Base-by-base conservation (phyloP, 192 early-diverging fungal genomes). In the Coemansia sp. region DNA sequence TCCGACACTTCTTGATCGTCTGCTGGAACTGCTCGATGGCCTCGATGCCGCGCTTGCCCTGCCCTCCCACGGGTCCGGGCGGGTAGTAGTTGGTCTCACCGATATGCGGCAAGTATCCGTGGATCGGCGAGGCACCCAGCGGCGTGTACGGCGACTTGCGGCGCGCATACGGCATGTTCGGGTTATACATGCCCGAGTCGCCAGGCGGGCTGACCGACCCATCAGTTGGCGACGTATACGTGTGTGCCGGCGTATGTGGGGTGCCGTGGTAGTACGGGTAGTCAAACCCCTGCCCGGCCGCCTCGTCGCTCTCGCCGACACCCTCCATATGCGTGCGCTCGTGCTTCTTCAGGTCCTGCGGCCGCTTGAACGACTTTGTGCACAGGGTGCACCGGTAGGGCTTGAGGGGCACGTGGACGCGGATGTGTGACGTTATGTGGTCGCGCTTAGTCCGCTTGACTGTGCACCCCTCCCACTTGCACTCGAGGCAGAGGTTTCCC, bases 381-480 rank as follows among this genome's bases (percentile, higher is more conserved):
- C 94, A 96, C 47, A 92, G 91, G 53, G 70, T 64, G 81, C 97
- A 98, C 32, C 80, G 78, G 80, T 94, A 88, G 8, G 97, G 97
- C 81, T 97, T 97, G 20, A 94, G 86, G 8, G 93, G 88, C 6
- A 99, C 89, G 74, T 99, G 97, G 47, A 96, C 91, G 61, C 95
- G 85, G 66, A 97, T 79, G 70, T 99, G 97, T n/a, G 90, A 92
- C n/a, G 95, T 99, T 53, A 98, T 92, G 74, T 99, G 97, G 78
- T 99, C 97, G 67, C 97, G 83, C 85, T 99, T 99, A 20, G 83
- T 78, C 43, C 88, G 89, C 44, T 75, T 74, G 29, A 89, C 83
- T 20, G 73, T 70, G 84, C 97, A 97, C 35, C 83, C 87, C 40
- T 89, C 91, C 95, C 95, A 99, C 55, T 87, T 85, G 81, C 97